These are phyloP conservation scores for Tetrapyrgos nigripes DNA, from an alignment of 1,284 basidiomycete genomes.

Conservation along the genomic window DNA sequence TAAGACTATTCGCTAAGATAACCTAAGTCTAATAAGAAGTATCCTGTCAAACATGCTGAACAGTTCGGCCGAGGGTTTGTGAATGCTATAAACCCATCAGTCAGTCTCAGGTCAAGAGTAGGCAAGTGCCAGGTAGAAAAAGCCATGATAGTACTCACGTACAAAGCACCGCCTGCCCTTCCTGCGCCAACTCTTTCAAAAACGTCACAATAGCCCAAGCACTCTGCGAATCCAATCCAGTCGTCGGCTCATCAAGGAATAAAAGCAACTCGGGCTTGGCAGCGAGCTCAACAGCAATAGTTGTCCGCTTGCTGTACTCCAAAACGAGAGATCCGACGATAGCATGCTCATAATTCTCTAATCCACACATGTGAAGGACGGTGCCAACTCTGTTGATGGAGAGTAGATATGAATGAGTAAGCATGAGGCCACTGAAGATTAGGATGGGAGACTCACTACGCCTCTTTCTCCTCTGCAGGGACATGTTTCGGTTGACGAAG, in stretches of 20 bases:
- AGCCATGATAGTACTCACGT: too few species aligned
- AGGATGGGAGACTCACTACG: slow-evolving; percentile 56
- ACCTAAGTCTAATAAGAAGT: too few species aligned
- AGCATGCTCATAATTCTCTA: slow-evolving; percentile 75
- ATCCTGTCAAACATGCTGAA: slow-evolving; percentile 72
- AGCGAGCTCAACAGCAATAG: slow-evolving; percentile 80
- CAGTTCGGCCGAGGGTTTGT: slow-evolving; percentile 75
- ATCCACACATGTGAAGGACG: slow-evolving; percentile 81
- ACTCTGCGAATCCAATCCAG: slow-evolving; percentile 86
- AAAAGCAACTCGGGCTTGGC: slow-evolving; percentile 59
- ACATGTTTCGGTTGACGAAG: slow-evolving; percentile 80
- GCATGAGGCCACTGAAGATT: neutral
- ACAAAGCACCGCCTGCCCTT: slow-evolving; percentile 77
- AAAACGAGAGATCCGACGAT: slow-evolving; percentile 80
- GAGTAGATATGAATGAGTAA: neutral
- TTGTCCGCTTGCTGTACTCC: slow-evolving; percentile 81
- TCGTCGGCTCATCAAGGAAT: slow-evolving; percentile 74
- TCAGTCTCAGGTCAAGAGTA: slow-evolving; percentile 31
- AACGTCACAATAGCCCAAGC: slow-evolving; percentile 88
- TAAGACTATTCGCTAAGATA: too few species aligned
- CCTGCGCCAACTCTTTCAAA: slow-evolving; percentile 80
- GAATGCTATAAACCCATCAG: slow-evolving; percentile 29
- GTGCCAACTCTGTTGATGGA: slow-evolving; percentile 59
- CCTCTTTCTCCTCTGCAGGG: slow-evolving; percentile 75
- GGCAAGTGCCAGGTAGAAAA: too few species aligned